phyloP scores from a whole-genome alignment of 208 protist genomes.

The Giardia duodenalis region DNA sequence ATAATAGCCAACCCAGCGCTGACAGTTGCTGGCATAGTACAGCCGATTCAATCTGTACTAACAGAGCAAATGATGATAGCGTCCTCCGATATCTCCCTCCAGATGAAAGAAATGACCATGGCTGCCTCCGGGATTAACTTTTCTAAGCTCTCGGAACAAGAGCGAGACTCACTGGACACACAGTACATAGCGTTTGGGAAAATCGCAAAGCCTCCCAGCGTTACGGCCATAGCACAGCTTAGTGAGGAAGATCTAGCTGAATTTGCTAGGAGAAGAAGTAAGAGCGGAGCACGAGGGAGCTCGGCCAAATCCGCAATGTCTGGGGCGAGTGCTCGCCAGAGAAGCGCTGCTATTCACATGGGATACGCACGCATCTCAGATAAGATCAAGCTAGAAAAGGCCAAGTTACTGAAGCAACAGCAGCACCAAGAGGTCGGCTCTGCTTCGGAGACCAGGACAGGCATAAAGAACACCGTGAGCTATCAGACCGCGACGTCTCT shows the following conservation, averaged over 20 bases:
- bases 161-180: neutral
- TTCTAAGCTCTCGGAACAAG: neutral
- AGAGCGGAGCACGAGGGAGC: neutral
- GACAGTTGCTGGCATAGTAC: neutral
- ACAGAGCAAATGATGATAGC: neutral
- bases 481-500: neutral
- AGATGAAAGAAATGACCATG: neutral
- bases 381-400: neutral
- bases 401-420: neutral
- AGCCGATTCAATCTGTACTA: slow-evolving; percentile 1
- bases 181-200: neutral
- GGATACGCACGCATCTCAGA: neutral
- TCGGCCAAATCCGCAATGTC: too few relatives aligned
- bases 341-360: neutral
- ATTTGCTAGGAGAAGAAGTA: too few relatives aligned
- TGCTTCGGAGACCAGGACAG: neutral
- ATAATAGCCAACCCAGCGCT: neutral
- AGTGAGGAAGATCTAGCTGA: neutral
- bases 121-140: neutral
- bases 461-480: neutral
- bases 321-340: neutral
- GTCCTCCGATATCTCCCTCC: neutral
- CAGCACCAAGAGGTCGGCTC: neutral
- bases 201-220: neutral
- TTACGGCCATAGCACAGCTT: neutral